Evolutionary conservation across 2,329 filamentous ascomycete genomes (phyloP), one percentile per base, ranked within the genome.

Genomic region (Hypoxylon rubiginosum): DNA sequence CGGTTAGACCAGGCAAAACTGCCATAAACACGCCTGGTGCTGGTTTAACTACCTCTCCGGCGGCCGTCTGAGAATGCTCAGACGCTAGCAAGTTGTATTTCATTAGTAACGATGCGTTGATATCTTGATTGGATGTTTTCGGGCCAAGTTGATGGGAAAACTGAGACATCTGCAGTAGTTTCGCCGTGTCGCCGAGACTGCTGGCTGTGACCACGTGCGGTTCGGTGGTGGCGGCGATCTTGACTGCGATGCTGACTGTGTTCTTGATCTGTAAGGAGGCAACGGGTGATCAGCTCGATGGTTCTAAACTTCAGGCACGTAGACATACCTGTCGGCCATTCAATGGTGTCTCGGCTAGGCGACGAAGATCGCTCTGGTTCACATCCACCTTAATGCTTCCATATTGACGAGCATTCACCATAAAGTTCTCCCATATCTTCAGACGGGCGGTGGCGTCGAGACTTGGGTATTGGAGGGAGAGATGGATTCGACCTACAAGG

Each of bases 371-470:
- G 39, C 17, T 21, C 8, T 43, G n/a, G 39, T 17, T 5, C n/a
- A 43, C 39, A 7, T 43, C 39, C 39, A 43, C 39, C 39, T 43
- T 19, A n/a, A 43, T 43, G 39, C n/a, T 43, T 21, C 9, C 21
- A 21, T 43, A 43, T n/a, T 43, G 39, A 43, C 39, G 39, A 43
- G 39, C 39, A 43, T 43, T 43, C 8, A n/a, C 17, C n/a, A 43
- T 43, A n/a, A 43, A 43, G 17, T 43, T 43, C 39, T 43, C 17
- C 39, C 39, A 43, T 43, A 43, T 43, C 39, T 43, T 43, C 17
- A 43, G n/a, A 21, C 39, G 39, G 5, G 39, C 39, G 8, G 39
- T 7, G n/a, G 17, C n/a, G 7, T 43, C 39, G 7, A 43, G 39
- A 7, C 39, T 43, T 11, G 39, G 39, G 17, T 43, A 43, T 21